phyloP scores from a whole-genome alignment of 2,329 filamentous ascomycete species.

The Pleomassaria siparia region DNA sequence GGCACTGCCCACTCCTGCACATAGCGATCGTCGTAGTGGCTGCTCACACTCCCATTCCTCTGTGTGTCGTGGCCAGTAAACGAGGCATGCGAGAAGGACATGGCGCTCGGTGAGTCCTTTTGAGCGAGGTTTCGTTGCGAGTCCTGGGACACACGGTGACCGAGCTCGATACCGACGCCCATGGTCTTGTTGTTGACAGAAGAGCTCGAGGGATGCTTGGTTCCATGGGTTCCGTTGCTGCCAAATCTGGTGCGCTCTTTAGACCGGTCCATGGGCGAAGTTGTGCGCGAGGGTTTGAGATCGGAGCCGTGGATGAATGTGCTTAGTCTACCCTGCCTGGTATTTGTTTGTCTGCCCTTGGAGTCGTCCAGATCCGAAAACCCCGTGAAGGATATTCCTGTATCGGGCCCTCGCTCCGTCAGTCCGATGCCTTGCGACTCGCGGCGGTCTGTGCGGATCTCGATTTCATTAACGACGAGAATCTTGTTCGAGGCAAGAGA shows the following conservation, averaged over 20 bases:
- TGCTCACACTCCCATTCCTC: conserved; percentile 1
- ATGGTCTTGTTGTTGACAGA: conserved; percentile 14
- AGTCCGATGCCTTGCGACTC: conserved; percentile 16
- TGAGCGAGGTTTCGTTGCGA: conserved; percentile 26
- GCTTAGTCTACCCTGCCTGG: conserved; percentile 14
- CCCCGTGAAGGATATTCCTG: conserved; percentile 1
- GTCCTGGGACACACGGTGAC: conserved; percentile 24
- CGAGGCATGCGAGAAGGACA: conserved; percentile 1
- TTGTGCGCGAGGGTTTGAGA: not conserved
- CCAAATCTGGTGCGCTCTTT: not conserved
- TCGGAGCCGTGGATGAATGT: conserved; percentile 12
- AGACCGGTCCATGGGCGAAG: not conserved
- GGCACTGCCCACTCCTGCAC: conserved; percentile 17
- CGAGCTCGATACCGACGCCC: conserved; percentile 10
- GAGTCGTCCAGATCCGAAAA: conserved; percentile 3
- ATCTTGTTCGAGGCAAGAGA: conserved; percentile 37
- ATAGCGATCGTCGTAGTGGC: conserved; percentile 17
- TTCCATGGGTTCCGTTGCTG: conserved; percentile 6
- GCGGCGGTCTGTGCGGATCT: conserved; percentile 32
- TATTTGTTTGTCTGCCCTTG: conserved; percentile 7
- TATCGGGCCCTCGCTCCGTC: conserved; percentile 13
- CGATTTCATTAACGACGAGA: conserved; percentile 43
- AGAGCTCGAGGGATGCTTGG: conserved; percentile 7
- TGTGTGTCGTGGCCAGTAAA: not conserved
- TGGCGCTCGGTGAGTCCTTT: not conserved